Conservation (phyloP, 257 asterid genomes). For the Solanum infundibuliforme region DNA sequence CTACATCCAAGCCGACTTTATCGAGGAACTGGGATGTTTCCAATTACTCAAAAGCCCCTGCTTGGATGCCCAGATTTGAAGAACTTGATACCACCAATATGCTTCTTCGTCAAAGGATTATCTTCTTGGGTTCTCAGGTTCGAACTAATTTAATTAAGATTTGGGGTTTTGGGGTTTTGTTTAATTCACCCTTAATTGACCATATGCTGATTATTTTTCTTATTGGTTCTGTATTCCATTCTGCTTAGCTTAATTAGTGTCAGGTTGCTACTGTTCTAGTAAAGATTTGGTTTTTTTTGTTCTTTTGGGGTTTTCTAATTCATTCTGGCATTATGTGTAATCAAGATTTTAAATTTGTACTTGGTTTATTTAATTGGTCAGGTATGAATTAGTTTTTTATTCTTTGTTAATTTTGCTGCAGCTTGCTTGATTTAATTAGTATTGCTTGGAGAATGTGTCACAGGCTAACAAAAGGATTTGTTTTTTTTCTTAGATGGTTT, state of each 20-base stretch:
- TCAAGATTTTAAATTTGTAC: slow-evolving; percentile 1
- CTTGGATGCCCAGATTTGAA: slow-evolving; percentile 86
- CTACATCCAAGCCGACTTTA: slow-evolving; percentile 10
- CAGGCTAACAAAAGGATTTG: background rate
- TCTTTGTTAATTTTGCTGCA: background rate
- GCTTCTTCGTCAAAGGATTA: slow-evolving; percentile 95
- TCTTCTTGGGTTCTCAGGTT: slow-evolving; percentile 91
- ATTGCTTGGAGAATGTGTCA: background rate
- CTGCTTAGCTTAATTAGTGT: background rate
- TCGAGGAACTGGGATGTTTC: slow-evolving; percentile 62
- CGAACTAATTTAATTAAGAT: background rate
- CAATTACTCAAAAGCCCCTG: slow-evolving; percentile 48
- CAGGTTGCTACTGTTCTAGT: background rate
- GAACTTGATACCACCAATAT: slow-evolving; percentile 93
- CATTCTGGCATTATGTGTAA: background rate
- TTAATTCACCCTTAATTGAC: background rate
- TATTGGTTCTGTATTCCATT: background rate
- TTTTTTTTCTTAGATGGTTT: background rate
- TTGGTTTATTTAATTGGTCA: background rate
- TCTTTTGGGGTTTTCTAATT: background rate
- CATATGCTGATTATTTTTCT: background rate
- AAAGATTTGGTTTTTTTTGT: background rate
- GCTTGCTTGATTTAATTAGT: background rate
- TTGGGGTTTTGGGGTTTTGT: background rate
- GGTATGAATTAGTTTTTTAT: background rate